Conservation (phyloP, 2,329 filamentous ascomycete genomes). For the Trichoderma sp. region DNA sequence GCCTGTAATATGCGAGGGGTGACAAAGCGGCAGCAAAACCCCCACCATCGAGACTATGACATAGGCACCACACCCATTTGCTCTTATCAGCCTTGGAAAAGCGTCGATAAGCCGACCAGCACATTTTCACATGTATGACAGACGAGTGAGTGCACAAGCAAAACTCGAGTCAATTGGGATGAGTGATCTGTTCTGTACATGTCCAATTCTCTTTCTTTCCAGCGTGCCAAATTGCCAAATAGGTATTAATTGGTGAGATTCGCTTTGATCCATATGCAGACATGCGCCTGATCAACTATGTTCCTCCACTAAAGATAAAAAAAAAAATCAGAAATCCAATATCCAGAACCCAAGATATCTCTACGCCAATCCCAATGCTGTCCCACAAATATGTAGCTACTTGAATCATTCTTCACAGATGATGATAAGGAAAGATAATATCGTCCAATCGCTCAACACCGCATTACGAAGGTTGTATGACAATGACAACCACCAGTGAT, state of each 20-base stretch:
- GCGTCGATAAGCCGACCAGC: slow-evolving; percentile 3
- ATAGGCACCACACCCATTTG: background rate
- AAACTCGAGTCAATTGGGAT: background rate
- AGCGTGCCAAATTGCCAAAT: background rate
- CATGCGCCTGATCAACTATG: background rate
- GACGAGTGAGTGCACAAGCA: background rate
- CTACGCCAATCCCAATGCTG: background rate
- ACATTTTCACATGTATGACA: background rate
- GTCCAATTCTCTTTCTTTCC: background rate
- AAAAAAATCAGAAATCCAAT: background rate
- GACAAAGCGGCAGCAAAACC: slow-evolving; percentile 4
- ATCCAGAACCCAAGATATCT: background rate
- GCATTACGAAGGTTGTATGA: slow-evolving; percentile 47
- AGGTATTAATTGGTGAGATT: background rate
- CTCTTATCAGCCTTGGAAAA: background rate
- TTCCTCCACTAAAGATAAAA: background rate
- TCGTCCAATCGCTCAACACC: background rate
- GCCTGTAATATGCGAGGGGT: background rate
- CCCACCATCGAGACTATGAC: background rate
- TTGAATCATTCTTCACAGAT: background rate
- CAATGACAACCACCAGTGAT: slow-evolving; percentile 60
- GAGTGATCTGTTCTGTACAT: background rate
- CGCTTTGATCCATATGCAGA: background rate
- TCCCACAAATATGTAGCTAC: background rate
- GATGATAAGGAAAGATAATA: background rate